These are phyloP conservation scores for Cercospora beticola DNA, from an alignment of 2,329 filamentous ascomycete species.

Conservation along the genomic window DNA sequence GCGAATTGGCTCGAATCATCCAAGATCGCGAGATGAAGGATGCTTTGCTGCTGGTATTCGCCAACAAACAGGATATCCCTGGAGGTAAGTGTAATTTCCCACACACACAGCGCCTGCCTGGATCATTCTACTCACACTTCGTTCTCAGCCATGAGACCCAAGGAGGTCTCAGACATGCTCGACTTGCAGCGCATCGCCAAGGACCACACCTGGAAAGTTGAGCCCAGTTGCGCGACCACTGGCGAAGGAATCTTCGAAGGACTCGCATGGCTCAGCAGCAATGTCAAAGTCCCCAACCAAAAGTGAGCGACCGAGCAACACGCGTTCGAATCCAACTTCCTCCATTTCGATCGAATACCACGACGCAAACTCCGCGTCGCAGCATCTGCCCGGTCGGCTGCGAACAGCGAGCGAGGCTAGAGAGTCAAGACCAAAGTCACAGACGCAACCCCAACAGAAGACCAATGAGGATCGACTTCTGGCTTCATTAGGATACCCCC, in stretches of 20 bases:
- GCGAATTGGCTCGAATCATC: constrained; percentile 96
- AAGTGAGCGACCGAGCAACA: constrained; percentile 19
- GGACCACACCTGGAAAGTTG: constrained; percentile 55
- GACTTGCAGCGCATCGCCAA: constrained; percentile 52
- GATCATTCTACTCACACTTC: neutral
- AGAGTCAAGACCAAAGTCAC: neutral
- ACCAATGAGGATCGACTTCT: constrained; percentile 10
- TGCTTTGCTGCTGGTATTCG: constrained; percentile 93
- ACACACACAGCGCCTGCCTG: neutral
- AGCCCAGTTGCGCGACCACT: constrained; percentile 55
- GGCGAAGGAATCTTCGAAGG: constrained; percentile 56
- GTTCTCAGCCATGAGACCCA: constrained; percentile 48
- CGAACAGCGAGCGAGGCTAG: neutral
- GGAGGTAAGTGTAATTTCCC: constrained; percentile 59
- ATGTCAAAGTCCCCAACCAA: constrained; percentile 45
- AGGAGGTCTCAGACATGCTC: constrained; percentile 51
- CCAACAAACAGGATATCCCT: constrained; percentile 99
- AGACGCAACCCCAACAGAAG: neutral
- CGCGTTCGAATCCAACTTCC: neutral
- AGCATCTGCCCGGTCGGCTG: neutral
- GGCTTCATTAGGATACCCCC: constrained; percentile 16
- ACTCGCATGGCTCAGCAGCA: constrained; percentile 53
- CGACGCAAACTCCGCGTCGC: neutral
- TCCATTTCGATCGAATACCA: neutral
- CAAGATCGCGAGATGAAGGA: constrained; percentile 99